Conservation (phyloP, 202 grass and related monocot species). For the Cymbopogon flexuosus region DNA sequence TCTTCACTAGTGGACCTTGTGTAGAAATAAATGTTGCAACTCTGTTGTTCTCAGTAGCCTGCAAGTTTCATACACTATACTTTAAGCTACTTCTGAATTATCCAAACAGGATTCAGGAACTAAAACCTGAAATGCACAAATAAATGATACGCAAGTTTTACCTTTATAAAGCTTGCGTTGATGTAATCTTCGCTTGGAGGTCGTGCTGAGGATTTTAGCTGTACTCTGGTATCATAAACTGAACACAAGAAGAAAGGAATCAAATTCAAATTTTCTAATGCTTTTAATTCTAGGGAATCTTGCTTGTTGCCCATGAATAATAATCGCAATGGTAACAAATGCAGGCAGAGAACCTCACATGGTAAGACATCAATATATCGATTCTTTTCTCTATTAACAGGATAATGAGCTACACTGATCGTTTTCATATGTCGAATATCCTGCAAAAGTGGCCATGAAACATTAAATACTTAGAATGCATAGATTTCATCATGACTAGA, state of each 20-base stretch:
- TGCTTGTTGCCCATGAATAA: not conserved
- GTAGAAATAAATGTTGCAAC: conserved; percentile 77
- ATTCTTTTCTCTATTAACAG: conserved; percentile 65
- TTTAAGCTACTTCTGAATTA: conserved; percentile 9
- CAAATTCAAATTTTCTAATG: conserved; percentile 23
- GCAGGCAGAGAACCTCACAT: conserved; percentile 46
- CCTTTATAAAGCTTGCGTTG: conserved; percentile 88
- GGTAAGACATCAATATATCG: conserved; percentile 81
- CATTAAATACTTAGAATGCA: conserved; percentile 10
- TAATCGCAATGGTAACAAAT: conserved; percentile 23
- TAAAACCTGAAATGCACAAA: not conserved
- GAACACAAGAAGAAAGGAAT: conserved; percentile 21
- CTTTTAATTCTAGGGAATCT: not conserved
- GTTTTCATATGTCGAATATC: conserved; percentile 36
- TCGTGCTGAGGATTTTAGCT: conserved; percentile 37
- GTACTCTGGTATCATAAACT: conserved; percentile 78
- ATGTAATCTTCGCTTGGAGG: conserved; percentile 52
- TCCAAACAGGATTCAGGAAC: not conserved
- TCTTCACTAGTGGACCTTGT: conserved; percentile 73
- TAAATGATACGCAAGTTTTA: conserved; percentile 19
- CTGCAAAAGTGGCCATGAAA: conserved; percentile 32
- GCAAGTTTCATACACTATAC: conserved; percentile 11
- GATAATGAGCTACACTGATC: conserved; percentile 42
- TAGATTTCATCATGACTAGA: not conserved
- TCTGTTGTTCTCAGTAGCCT: conserved; percentile 43